Evolutionary conservation across 441 rosid genomes (phyloP).

Genomic region (Pelargonium fulgidum): DNA sequence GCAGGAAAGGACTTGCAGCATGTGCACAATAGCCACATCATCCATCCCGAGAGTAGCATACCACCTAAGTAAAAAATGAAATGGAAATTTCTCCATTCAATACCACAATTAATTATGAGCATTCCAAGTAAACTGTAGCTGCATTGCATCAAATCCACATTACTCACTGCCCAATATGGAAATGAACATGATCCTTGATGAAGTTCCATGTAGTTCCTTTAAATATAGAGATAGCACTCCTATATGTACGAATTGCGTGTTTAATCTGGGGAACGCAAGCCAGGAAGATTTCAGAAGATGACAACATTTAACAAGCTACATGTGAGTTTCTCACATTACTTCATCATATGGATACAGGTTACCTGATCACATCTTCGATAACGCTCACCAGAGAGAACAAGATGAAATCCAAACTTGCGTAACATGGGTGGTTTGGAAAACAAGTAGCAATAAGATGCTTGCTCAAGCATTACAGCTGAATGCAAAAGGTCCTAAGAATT

Average conservation of each 20-base stretch:
- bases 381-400: constrained; percentile 94
- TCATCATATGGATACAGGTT: constrained; percentile 18
- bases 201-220: constrained; percentile 80
- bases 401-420: constrained; percentile 96
- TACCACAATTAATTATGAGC: constrained; percentile 3
- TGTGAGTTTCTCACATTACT: constrained; percentile 11
- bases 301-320: constrained; percentile 17
- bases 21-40: constrained; percentile 74
- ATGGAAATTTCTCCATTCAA: constrained; percentile 20
- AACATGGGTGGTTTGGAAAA: constrained; percentile 84
- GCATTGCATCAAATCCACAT: constrained; percentile 16
- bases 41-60: constrained; percentile 84
- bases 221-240: constrained; percentile 79
- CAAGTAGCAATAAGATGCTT: constrained; percentile 96
- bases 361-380: constrained; percentile 97
- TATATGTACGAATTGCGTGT: constrained; percentile 91
- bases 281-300: constrained; percentile 22
- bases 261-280: constrained; percentile 49
- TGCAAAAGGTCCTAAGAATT: constrained; percentile 67
- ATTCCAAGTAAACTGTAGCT: constrained; percentile 19
- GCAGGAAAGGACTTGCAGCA: constrained; percentile 82
- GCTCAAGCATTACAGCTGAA: constrained; percentile 99
- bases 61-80: constrained; percentile 50
- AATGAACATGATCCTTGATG: constrained; percentile 93
- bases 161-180: constrained; percentile 95